Evolutionary conservation across 2,329 filamentous ascomycete genomes (phyloP), one percentile per base, ranked within the genome.

Genomic region (Thielaviopsis populi): DNA sequence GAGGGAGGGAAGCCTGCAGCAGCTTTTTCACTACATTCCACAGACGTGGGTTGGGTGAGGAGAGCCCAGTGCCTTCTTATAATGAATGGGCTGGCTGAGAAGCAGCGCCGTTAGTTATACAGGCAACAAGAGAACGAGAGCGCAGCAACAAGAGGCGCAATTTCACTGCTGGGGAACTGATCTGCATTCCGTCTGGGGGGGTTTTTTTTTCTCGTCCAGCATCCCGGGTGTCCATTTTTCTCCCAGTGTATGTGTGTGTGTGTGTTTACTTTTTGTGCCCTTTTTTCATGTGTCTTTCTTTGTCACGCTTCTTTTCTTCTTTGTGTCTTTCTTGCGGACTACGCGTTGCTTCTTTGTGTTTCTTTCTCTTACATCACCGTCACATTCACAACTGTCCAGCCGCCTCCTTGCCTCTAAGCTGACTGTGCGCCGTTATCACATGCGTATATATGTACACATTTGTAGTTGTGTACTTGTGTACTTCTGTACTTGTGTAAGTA

Each of bases 181-280:
- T 56, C 53, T 56, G 53, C 53, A 56, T 56, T 56, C 53, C 53
- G n/a, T 37, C 27, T n/a, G 50, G 27, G 53, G 53, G 30, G 27
- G 15, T 22, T 56, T 22, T 56, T 56, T 56, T 56, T n/a, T 37
- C 24, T 37, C 30, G 15, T 64, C 62, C 62, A 60, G 22, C 22
- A 37, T 30, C 30, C 30, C 53, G 24, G 48, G 50, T 56, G 61
- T 58, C 54, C 53, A 54, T 56, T 56, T 43, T 33, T 62, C 37
- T 22, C 19, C 11, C 24, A 6, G 30, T 33, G n/a, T n/a, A n/a
- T n/a, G n/a, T n/a, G n/a, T n/a, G n/a, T n/a, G 22, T 41, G n/a
- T 22, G 3, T 24, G 13, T 27, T 61, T 50, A 40, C 17, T 8
- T 40, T 48, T 48, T 53, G 40, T 17, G 53, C 33, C 48, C 43